These are phyloP conservation scores for Chlorella sp. DNA, from an alignment of 139 green algal genomes.

Conservation along the genomic window DNA sequence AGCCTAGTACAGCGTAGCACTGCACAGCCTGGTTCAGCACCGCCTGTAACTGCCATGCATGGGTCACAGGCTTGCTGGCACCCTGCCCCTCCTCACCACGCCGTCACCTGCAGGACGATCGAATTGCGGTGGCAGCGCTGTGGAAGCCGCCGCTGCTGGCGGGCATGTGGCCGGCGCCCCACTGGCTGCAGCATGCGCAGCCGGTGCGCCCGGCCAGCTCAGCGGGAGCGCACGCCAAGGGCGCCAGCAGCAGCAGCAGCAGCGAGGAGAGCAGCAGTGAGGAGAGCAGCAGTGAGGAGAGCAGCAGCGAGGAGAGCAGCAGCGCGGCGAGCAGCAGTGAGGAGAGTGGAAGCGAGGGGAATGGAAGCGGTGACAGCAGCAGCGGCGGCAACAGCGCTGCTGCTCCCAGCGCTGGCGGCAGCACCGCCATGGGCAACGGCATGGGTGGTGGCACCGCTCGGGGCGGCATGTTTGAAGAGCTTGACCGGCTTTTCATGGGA, in stretches of 20 bases:
- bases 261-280: slow-evolving; percentile 17
- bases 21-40: no score
- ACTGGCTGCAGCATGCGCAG: slow-evolving; percentile 36
- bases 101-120: slow-evolving; percentile 51
- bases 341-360: background rate
- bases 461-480: slow-evolving; percentile 41
- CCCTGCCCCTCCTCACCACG: background rate
- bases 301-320: slow-evolving; percentile 4
- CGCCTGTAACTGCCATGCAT: background rate
- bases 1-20: no score
- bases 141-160: slow-evolving; percentile 21
- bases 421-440: background rate
- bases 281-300: background rate
- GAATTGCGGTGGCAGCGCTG: slow-evolving; percentile 57
- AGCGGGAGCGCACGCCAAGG: background rate
- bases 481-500: slow-evolving; percentile 41
- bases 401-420: background rate
- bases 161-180: slow-evolving; percentile 42
- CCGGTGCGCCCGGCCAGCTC: no score
- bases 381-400: background rate
- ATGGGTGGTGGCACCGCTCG: background rate
- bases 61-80: background rate
- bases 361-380: slow-evolving; percentile 20
- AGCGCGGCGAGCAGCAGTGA: slow-evolving; percentile 12
- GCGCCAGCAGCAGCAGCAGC: slow-evolving; percentile 15